These are phyloP conservation scores for Musa itinerans DNA, from an alignment of 176 grass and related monocot species.

Conservation along the genomic window DNA sequence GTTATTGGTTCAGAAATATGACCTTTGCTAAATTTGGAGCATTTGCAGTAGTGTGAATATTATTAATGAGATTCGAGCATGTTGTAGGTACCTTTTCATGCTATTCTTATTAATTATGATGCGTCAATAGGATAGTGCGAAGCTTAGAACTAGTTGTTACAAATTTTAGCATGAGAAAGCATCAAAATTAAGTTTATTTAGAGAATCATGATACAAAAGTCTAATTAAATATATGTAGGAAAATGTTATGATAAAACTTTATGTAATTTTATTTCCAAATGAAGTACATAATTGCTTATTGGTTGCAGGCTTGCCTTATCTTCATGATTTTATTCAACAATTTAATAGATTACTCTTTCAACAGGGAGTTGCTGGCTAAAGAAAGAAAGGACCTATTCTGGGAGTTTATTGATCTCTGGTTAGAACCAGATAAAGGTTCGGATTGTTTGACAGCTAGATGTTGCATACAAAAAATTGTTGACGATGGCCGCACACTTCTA, in stretches of 20 bases:
- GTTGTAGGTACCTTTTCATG: background rate
- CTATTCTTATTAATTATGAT: background rate
- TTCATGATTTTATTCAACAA: background rate
- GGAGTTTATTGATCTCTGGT: constrained; percentile 72
- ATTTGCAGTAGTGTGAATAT: background rate
- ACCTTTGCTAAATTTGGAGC: background rate
- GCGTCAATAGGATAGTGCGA: background rate
- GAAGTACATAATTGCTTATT: background rate
- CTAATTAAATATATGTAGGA: background rate
- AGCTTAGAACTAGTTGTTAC: background rate
- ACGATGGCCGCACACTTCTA: constrained; percentile 55
- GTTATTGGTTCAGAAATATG: too few relatives aligned
- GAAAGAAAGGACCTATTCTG: constrained; percentile 73
- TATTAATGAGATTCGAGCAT: background rate
- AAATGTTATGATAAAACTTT: background rate
- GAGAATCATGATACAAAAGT: too few relatives aligned
- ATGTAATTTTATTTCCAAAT: background rate
- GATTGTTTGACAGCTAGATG: constrained; percentile 84
- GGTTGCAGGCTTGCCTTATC: background rate
- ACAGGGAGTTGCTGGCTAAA: constrained; percentile 83
- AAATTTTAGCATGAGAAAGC: background rate
- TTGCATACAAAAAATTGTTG: constrained; percentile 62
- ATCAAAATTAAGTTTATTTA: background rate
- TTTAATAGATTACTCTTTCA: background rate
- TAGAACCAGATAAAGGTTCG: constrained; percentile 58